Evolutionary conservation across 2,329 filamentous ascomycete genomes (phyloP).

Genomic region (Phyllosticta ampelicida): DNA sequence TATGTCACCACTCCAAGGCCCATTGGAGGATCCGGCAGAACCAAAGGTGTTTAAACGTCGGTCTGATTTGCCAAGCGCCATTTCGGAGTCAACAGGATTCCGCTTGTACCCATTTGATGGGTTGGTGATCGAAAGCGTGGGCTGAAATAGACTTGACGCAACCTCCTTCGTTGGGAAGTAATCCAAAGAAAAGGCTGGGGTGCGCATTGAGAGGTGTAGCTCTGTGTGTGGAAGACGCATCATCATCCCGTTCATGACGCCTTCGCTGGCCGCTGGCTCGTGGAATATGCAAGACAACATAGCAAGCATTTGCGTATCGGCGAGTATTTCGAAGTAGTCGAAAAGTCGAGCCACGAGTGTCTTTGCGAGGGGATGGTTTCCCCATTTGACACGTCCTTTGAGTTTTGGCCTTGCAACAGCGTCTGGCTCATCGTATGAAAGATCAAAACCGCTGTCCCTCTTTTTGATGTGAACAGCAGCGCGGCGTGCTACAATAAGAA

Average conservation of each 20-base stretch:
- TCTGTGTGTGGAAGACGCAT: slow-evolving; percentile 16
- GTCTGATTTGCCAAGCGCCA: slow-evolving; percentile 15
- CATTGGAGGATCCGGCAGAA: slow-evolving; percentile 41
- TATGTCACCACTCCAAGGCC: slow-evolving; percentile 35
- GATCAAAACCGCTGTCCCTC: slow-evolving; percentile 39
- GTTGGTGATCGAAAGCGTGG: slow-evolving; percentile 23
- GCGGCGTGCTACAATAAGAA: slow-evolving; percentile 59
- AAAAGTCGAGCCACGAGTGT: slow-evolving; percentile 50
- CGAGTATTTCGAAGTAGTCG: slow-evolving; percentile 47
- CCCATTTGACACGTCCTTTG: slow-evolving; percentile 44
- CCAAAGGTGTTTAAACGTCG: slow-evolving; percentile 30
- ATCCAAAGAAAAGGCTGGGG: slow-evolving; percentile 37
- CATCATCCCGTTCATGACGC: slow-evolving; percentile 28
- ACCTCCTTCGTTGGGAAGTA: slow-evolving; percentile 35
- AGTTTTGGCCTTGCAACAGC: slow-evolving; percentile 28
- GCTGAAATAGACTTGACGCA: slow-evolving; percentile 33
- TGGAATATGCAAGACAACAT: slow-evolving; percentile 51
- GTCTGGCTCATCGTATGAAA: slow-evolving; percentile 36
- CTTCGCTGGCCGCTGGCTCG: slow-evolving; percentile 35
- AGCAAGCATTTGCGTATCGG: slow-evolving; percentile 56
- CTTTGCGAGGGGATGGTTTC: slow-evolving; percentile 42
- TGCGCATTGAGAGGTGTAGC: slow-evolving; percentile 32
- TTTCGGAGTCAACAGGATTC: slow-evolving; percentile 22
- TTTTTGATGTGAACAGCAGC: slow-evolving; percentile 42
- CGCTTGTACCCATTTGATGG: slow-evolving; percentile 10